Percentiles rank a stretch among this genome's conserved stretches.
Conservation (phyloP, 192 early-diverging fungal species). For the Backusella morwellensis region DNA sequence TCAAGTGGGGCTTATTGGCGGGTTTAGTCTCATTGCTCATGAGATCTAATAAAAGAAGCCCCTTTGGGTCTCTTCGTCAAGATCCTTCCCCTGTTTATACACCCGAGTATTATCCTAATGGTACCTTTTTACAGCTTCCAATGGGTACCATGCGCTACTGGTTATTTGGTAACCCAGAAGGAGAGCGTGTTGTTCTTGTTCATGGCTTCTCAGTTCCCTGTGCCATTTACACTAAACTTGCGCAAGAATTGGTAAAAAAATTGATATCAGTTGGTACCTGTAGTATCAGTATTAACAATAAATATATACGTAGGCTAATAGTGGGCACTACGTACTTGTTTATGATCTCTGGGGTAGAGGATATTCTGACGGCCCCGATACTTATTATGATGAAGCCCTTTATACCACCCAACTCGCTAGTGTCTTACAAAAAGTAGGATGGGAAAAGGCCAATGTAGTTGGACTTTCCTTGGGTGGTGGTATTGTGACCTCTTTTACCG, state of each 20-base stretch:
- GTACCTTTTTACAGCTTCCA: conserved; percentile 29
- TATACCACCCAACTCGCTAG: conserved; percentile 40
- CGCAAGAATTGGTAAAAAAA: conserved; percentile 14
- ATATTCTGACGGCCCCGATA: conserved; percentile 40
- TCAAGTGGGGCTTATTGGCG: not conserved
- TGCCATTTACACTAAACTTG: conserved; percentile 5
- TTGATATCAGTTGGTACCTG: not conserved
- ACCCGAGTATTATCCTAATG: conserved; percentile 34
- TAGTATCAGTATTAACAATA: not conserved
- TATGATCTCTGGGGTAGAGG: conserved; percentile 53
- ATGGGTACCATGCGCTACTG: conserved; percentile 43
- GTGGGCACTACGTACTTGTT: conserved; percentile 39
- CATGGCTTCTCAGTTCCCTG: conserved; percentile 39
- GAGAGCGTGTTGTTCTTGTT: conserved; percentile 38
- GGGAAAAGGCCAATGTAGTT: conserved; percentile 37
- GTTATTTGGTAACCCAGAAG: conserved; percentile 37
- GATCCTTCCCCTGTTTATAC: conserved; percentile 27
- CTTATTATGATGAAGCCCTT: conserved; percentile 32
- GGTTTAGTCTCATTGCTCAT: not conserved
- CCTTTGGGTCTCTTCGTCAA: conserved; percentile 34
- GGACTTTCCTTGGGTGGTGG: conserved; percentile 47
- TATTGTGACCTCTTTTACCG: conserved; percentile 42
- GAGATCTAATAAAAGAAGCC: not conserved
- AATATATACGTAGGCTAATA: conserved; percentile 24
- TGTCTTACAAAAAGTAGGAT: conserved; percentile 45